These are phyloP conservation scores for Fonsecaea monophora DNA, from an alignment of 2,329 filamentous ascomycete genomes.

Conservation along the genomic window DNA sequence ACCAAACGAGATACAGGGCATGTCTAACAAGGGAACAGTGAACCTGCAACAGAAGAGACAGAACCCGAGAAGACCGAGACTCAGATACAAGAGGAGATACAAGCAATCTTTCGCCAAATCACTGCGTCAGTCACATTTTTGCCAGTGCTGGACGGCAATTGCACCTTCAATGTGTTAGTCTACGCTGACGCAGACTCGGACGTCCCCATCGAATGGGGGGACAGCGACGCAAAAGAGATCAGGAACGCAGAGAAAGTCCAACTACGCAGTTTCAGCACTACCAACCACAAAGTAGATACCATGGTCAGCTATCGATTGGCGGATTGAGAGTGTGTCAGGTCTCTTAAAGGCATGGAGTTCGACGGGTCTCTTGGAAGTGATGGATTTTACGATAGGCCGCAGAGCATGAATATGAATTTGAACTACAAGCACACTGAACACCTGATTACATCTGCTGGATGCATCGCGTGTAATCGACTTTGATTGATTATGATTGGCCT, in stretches of 20 bases:
- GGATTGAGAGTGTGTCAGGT: conserved; percentile 43
- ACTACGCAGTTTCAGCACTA: conserved; percentile 93
- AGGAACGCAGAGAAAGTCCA: conserved; percentile 93
- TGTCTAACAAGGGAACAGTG: conserved; percentile 39
- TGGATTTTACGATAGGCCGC: neutral
- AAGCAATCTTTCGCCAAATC: conserved; percentile 96
- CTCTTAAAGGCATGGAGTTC: conserved; percentile 24
- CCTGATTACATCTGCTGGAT: neutral
- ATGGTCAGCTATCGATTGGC: conserved; percentile 83
- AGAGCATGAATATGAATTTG: neutral
- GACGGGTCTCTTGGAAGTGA: neutral
- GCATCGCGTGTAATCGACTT: neutral
- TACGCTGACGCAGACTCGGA: conserved; percentile 97
- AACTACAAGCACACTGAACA: neutral
- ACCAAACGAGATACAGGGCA: neutral
- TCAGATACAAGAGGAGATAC: conserved; percentile 94
- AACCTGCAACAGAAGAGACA: conserved; percentile 40
- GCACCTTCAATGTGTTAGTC: conserved; percentile 97
- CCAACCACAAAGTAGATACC: conserved; percentile 91
- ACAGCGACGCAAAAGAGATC: conserved; percentile 98
- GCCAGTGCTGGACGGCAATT: conserved; percentile 90
- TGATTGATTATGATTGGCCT: conserved; percentile 3
- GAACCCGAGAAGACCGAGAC: conserved; percentile 79
- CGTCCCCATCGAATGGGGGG: conserved; percentile 97
- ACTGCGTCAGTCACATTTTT: conserved; percentile 97